Evolutionary conservation across 768 basidiomycete genomes (phyloP), one percentile per base, ranked within the genome.

Genomic region (Paxillus ammoniavirescens): DNA sequence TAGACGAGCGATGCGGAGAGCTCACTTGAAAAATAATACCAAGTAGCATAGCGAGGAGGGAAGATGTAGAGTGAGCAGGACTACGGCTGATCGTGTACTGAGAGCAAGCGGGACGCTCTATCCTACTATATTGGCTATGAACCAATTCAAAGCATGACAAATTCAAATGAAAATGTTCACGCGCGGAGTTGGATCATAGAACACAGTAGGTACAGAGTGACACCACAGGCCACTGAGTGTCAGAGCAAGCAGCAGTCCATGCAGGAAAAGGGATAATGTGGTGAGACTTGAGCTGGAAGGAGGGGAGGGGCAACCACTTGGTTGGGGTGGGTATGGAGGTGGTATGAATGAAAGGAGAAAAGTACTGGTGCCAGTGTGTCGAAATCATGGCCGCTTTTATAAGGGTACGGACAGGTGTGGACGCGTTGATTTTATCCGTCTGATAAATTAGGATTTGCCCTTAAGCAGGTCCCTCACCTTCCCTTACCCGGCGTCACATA

Each of bases 61-160:
- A 51, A 47, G 31, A 9, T 30, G 6, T 6, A 26, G 26, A 26
- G 26, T 50, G 56, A 51, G 3, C 30, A 36, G 44, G 21, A 51
- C 53, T 21, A 43, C 38, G 4, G 26, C 21, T 45, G 56, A 59
- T 45, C 47, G 35, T 54, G 47, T 6, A 54, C 21, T 28, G 46
- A 59, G 41, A 56, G 58, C 61, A 28, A 23, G 57, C 60, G 58
- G 67, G 74, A 75, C 77, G 68, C 77, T 71, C 74, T 63, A 50
- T 30, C 64, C 72, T 73, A 76, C 77, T 77, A 78, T 79, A 74
- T 77, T 73, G 77, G 75, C 80, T 81, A 82, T 82, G 81, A 82
- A 81, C 79, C 80, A 71, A 78, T 65, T 63, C 66, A 67, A 31
- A 46, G 61, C 62, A 28, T 62, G 60, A 59, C 67, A 62, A 58